These are phyloP conservation scores for Cetradonia linearis DNA, from an alignment of 495 filamentous ascomycete species.

Conservation along the genomic window DNA sequence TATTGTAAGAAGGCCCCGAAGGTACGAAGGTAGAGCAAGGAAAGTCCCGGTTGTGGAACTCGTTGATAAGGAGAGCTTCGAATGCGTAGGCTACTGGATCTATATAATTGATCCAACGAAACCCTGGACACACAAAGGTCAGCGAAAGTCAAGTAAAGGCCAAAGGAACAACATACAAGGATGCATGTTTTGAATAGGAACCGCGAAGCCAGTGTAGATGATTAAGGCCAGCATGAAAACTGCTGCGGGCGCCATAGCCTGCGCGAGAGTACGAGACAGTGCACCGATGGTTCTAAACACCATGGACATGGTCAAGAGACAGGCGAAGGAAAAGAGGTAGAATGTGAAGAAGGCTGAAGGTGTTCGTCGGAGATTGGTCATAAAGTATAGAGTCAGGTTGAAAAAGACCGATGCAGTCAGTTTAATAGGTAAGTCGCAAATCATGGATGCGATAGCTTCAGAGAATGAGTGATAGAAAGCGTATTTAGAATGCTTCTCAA, in stretches of 20 bases:
- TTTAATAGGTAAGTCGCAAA: conserved; percentile 67
- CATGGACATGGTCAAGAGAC: conserved; percentile 62
- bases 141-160: not conserved
- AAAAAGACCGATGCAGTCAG: conserved; percentile 45
- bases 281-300: conserved; percentile 77
- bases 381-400: conserved; percentile 72
- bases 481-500: conserved; percentile 84
- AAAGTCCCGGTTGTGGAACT: conserved; percentile 62
- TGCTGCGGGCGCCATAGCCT: conserved; percentile 76
- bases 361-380: conserved; percentile 71
- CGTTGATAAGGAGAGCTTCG: conserved; percentile 83
- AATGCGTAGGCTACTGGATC: conserved; percentile 82
- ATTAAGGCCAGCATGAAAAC: conserved; percentile 72
- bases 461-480: conserved; percentile 88
- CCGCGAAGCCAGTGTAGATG: conserved; percentile 84
- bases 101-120: conserved; percentile 78
- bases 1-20: conserved; percentile 39
- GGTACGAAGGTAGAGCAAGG: conserved; percentile 55
- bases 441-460: conserved; percentile 74
- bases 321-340: conserved; percentile 58
- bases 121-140: conserved; percentile 43
- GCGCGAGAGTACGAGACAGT: conserved; percentile 64
- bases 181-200: conserved; percentile 46
- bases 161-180: conserved; percentile 13
- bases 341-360: conserved; percentile 74